Evolutionary conservation across 129 eudicot genomes (phyloP), one percentile per base, ranked within the genome.

Genomic region (Solidago caesia): DNA sequence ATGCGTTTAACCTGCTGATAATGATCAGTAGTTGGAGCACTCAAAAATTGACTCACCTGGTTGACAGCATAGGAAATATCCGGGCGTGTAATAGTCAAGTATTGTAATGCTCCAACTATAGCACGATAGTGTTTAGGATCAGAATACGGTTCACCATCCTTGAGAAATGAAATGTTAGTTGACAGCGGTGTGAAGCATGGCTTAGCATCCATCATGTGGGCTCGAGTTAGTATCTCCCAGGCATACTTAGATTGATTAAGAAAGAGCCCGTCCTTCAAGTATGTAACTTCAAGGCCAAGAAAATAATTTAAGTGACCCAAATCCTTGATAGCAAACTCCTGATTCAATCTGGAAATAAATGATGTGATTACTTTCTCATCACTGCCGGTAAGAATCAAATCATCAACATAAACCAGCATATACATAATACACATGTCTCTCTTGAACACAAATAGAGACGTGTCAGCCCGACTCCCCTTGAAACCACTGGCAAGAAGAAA

Each of bases 211-310:
- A 11, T 4, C 21, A 63, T 12, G 9, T 63, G 7, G 39, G 48
- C 68, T 29, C 45, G 16, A 5, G 8, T 39, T 12, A 63, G 68
- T 1, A 63, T 14, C 14, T 63, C 68, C 1, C 2, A 2, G 5
- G 68, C 46, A 63, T 63, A 63, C 68, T 63, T 63, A 4, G 68
- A 7, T 67, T 44, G 72, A 67, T 47, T 47, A 47, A 47, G 52
- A 47, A 47, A 47, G 12, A 47, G 52, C 12, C 52, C 52, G 13
- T 47, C 12, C 52, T 15, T 63, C 46, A 10, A 61, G 44, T 26
- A 61, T 8, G 44, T 27, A 4, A 27, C 67, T 61, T 63, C 68
- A 43, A 64, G 69, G 8, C 69, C 47, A 64, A 64, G 69, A 33
- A 64, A 64, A 14, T 64, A 64, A 64, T 33, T 64, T 42, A 64